A percentile compares a stretch with the other conserved stretches of the same genome.
Conservation (phyloP, 495 filamentous ascomycete genomes). For the Hyaloscypha hepaticicola region DNA sequence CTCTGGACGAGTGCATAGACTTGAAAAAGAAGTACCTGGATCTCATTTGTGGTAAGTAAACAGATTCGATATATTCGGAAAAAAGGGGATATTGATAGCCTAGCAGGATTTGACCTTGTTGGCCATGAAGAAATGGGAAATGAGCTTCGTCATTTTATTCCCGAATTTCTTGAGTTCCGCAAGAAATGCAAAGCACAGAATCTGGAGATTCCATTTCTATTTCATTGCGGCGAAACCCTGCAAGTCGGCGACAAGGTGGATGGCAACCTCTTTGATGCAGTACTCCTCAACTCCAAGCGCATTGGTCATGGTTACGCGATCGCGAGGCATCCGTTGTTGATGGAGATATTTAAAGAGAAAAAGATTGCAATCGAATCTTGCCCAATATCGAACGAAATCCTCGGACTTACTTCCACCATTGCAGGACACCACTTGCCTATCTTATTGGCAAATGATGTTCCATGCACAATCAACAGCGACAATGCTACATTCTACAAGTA, state of each 20-base stretch:
- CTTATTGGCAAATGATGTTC: conserved; percentile 50
- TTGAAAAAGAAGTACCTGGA: conserved; percentile 69
- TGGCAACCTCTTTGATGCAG: conserved; percentile 83
- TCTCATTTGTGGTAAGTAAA: conserved; percentile 59
- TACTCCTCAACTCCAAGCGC: conserved; percentile 77
- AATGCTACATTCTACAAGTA: conserved; percentile 56
- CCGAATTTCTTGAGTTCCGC: conserved; percentile 81
- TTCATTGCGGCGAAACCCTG: conserved; percentile 90
- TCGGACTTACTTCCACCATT: conserved; percentile 48
- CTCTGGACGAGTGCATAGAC: conserved; percentile 74
- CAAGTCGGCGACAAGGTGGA: conserved; percentile 75
- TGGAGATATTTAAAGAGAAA: conserved; percentile 77
- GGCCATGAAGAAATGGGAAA: conserved; percentile 79
- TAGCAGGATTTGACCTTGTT: conserved; percentile 77
- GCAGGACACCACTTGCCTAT: conserved; percentile 49
- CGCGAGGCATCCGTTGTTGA: conserved; percentile 79
- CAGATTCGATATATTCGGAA: conserved; percentile 10
- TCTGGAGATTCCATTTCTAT: conserved; percentile 88
- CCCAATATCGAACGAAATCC: conserved; percentile 84
- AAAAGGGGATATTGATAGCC: neutral
- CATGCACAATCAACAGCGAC: conserved; percentile 53
- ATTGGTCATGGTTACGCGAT: conserved; percentile 94
- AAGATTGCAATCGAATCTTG: conserved; percentile 85
- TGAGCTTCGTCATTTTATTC: conserved; percentile 62
- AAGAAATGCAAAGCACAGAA: conserved; percentile 63